Evolutionary conservation across 2,329 filamentous ascomycete species (phyloP).

Genomic region (Penicillium sp.): DNA sequence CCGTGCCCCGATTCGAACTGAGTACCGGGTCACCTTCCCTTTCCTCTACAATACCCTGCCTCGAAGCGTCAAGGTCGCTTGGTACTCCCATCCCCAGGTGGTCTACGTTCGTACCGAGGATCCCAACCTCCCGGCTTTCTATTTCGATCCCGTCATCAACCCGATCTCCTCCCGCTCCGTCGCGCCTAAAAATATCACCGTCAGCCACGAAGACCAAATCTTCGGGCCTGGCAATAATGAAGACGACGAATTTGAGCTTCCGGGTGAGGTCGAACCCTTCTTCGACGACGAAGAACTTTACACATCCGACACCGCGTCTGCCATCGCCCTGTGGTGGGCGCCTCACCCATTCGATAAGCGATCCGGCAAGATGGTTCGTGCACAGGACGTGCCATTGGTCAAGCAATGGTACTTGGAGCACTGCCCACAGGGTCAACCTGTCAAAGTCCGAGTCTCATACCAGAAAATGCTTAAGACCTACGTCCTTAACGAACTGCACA

Average conservation of each 20-base stretch:
- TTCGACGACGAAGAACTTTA: conserved; percentile 84
- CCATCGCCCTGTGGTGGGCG: conserved; percentile 96
- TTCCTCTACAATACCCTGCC: conserved; percentile 96
- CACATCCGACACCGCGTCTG: conserved; percentile 82
- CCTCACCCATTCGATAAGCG: conserved; percentile 93
- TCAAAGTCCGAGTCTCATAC: conserved; percentile 97
- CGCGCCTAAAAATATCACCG: conserved; percentile 85
- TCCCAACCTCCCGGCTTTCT: conserved; percentile 86
- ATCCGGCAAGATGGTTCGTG: conserved; percentile 92
- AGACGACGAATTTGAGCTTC: conserved; percentile 82
- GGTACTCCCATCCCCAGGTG: conserved; percentile 90
- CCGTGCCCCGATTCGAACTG: conserved; percentile 87
- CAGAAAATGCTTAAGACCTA: conserved; percentile 96
- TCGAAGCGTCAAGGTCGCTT: conserved; percentile 85
- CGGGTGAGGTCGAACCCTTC: conserved; percentile 79
- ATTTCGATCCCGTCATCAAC: conserved; percentile 97
- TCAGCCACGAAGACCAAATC: conserved; percentile 90
- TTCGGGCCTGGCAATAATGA: conserved; percentile 81
- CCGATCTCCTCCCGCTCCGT: conserved; percentile 94
- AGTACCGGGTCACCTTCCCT: conserved; percentile 91
- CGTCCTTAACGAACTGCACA: conserved; percentile 94
- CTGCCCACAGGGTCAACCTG: conserved; percentile 82
- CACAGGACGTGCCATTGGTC: conserved; percentile 92
- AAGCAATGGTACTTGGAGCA: conserved; percentile 99
- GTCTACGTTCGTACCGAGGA: conserved; percentile 89